phyloP scores from a whole-genome alignment of 2,329 filamentous ascomycete genomes.

The Colletotrichum coccodes region DNA sequence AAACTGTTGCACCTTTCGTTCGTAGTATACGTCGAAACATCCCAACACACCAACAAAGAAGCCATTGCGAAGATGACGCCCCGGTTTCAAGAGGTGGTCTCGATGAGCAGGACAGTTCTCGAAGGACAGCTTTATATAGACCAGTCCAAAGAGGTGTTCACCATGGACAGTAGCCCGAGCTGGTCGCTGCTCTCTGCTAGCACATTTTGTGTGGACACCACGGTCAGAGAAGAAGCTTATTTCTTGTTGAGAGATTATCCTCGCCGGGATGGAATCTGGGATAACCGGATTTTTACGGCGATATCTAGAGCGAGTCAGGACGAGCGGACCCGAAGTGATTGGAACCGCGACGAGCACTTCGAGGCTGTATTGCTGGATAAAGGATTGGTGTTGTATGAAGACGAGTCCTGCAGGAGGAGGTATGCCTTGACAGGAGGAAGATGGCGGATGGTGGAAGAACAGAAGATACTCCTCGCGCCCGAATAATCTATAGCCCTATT shows the following conservation, averaged over 20 bases:
- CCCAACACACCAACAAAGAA: neutral
- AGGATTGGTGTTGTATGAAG: neutral
- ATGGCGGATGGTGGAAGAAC: neutral
- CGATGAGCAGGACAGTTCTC: slow-evolving; percentile 1
- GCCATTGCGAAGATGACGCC: neutral
- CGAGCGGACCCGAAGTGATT: neutral
- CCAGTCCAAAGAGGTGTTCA: slow-evolving; percentile 6
- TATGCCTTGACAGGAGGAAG: neutral
- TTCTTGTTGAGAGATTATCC: slow-evolving; percentile 52
- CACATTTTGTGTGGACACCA: slow-evolving; percentile 50
- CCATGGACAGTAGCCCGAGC: slow-evolving; percentile 16
- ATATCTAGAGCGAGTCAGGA: neutral
- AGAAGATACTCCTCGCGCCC: neutral
- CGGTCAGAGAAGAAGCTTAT: slow-evolving; percentile 50
- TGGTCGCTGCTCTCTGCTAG: slow-evolving; percentile 54
- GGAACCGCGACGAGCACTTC: neutral
- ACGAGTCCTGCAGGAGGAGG: neutral
- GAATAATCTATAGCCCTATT: neutral
- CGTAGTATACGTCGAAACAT: neutral
- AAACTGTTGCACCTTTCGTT: slow-evolving; percentile 13
- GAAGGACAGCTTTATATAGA: neutral
- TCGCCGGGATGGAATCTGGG: slow-evolving; percentile 54
- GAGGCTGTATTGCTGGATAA: neutral
- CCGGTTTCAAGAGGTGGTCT: neutral
- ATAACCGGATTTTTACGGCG: slow-evolving; percentile 49